A percentile compares a stretch with the other conserved stretches of the same genome.
Evolutionary conservation across 140 eudicot species (phyloP).

Genomic region (Bidens hawaiensis): DNA sequence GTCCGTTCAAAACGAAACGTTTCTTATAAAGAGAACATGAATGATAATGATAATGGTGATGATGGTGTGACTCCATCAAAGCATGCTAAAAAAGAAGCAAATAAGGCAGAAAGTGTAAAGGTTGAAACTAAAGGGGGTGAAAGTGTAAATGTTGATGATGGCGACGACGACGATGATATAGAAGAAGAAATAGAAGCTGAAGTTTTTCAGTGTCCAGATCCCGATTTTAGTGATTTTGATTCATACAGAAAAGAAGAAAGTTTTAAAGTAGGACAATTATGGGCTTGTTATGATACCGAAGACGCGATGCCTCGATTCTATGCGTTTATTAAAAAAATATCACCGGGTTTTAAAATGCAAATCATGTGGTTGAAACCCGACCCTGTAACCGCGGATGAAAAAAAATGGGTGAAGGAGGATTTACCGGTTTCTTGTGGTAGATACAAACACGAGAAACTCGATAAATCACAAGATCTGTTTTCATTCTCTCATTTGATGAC

Average conservation of each 20-base stretch:
- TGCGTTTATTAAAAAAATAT: conserved; percentile 42
- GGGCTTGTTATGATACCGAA: conserved; percentile 69
- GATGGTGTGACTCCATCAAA: conserved; percentile 20
- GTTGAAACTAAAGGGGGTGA: background rate
- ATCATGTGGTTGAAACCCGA: conserved; percentile 70
- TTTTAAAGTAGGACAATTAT: conserved; percentile 59
- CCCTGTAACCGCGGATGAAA: conserved; percentile 41
- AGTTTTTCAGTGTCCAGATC: conserved; percentile 45
- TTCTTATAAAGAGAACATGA: conserved; percentile 45
- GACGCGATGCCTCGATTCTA: conserved; percentile 92
- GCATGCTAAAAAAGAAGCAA: conserved; percentile 1
- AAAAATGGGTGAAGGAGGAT: conserved; percentile 42
- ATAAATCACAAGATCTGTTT: conserved; percentile 32
- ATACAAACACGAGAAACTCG: conserved; percentile 39
- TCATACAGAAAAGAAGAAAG: conserved; percentile 30
- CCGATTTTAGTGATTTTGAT: conserved; percentile 73
- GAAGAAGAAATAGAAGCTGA: conserved; percentile 29
- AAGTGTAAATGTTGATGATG: conserved; percentile 2
- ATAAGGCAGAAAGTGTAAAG: conserved; percentile 11
- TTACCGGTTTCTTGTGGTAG: conserved; percentile 74
- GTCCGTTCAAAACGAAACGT: conserved; percentile 44
- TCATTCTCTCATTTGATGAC: conserved; percentile 66
- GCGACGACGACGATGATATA: too few species aligned
- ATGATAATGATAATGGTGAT: conserved; percentile 16
- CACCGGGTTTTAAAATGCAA: conserved; percentile 35